Evolutionary conservation across 495 filamentous ascomycete genomes (phyloP).

Genomic region (Echria macrotheca): DNA sequence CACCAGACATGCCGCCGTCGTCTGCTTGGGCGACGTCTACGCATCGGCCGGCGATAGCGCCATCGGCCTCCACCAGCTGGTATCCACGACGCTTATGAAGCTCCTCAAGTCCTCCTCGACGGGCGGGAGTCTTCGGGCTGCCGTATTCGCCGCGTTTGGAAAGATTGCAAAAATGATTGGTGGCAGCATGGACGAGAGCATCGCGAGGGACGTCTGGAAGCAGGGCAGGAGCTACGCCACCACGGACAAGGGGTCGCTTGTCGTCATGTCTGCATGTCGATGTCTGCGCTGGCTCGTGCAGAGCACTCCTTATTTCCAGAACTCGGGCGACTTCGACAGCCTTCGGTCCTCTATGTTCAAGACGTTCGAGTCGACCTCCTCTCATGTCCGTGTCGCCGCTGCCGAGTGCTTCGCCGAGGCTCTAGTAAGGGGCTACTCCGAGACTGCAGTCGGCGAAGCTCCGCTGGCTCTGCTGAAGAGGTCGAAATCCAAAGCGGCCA

Average conservation of each 20-base stretch:
- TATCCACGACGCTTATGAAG: conserved; percentile 65
- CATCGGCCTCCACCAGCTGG: conserved; percentile 72
- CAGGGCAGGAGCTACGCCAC: conserved; percentile 71
- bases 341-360: conserved; percentile 76
- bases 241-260: conserved; percentile 75
- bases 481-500: conserved; percentile 62
- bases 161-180: conserved; percentile 70
- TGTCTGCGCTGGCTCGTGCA: conserved; percentile 71
- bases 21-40: conserved; percentile 86
- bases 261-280: conserved; percentile 72
- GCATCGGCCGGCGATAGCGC: conserved; percentile 88
- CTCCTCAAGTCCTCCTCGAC: conserved; percentile 72
- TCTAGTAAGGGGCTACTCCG: conserved; percentile 75
- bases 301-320: conserved; percentile 75
- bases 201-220: conserved; percentile 92
- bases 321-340: conserved; percentile 85
- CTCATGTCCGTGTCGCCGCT: conserved; percentile 75
- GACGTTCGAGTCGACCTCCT: conserved; percentile 69
- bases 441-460: conserved; percentile 47
- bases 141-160: conserved; percentile 71
- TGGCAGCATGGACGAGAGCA: conserved; percentile 71
- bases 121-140: conserved; percentile 76
- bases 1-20: conserved; percentile 77
- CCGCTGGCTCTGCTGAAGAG: conserved; percentile 63
- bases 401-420: conserved; percentile 76